Evolutionary conservation across 768 basidiomycete genomes (phyloP).

Genomic region (Lactifluus hygrophoroides): DNA sequence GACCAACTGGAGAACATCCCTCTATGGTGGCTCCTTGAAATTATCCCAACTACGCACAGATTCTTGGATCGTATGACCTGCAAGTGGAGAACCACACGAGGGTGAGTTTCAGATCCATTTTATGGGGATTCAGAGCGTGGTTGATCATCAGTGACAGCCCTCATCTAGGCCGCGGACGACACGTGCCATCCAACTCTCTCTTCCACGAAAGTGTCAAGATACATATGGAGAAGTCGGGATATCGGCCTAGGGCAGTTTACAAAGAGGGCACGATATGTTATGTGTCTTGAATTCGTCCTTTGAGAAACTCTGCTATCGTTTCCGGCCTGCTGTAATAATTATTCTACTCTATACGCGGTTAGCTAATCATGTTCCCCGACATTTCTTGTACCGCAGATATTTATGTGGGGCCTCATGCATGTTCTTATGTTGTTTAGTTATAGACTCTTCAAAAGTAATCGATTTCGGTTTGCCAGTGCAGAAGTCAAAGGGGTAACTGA

Average conservation of each 20-base stretch:
- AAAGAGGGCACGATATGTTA: constrained; percentile 39
- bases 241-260: constrained; percentile 52
- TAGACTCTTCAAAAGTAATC: no score
- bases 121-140: background rate
- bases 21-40: constrained; percentile 65
- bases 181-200: constrained; percentile 39
- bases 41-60: constrained; percentile 43
- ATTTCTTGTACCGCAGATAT: no score
- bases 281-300: constrained; percentile 26
- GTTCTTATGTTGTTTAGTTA: no score
- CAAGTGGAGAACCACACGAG: constrained; percentile 46
- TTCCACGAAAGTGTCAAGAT: constrained; percentile 59
- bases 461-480: no score
- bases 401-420: no score
- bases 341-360: no score
- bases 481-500: no score
- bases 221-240: constrained; percentile 45
- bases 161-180: constrained; percentile 51
- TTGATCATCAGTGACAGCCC: constrained; percentile 28
- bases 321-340: no score
- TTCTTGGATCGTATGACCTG: constrained; percentile 51
- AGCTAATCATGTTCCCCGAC: no score
- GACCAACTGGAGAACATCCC: constrained; percentile 39
- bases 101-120: constrained; percentile 34
- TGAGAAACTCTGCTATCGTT: no score